These are phyloP conservation scores for Fagus sylvatica DNA, from an alignment of 306 rosid genomes.

Conservation along the genomic window DNA sequence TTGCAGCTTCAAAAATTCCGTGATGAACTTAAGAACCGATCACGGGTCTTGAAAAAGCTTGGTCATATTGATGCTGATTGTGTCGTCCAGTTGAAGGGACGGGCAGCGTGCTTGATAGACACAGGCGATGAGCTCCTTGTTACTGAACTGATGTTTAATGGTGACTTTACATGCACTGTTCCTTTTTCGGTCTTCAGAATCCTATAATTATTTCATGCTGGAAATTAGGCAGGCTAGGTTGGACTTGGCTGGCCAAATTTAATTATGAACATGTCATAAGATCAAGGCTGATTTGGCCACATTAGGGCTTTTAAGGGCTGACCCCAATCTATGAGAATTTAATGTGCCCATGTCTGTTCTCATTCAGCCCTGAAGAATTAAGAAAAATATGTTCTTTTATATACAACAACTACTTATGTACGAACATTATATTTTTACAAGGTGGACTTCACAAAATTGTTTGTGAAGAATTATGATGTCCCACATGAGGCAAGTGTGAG, in stretches of 20 bases:
- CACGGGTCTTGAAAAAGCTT: conserved; percentile 91
- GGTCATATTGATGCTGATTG: conserved; percentile 93
- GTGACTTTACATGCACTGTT: conserved; percentile 39
- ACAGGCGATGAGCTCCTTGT: conserved; percentile 98
- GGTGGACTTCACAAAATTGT: neutral
- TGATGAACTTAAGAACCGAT: conserved; percentile 86
- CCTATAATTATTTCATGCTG: conserved; percentile 7
- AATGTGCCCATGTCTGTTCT: neutral
- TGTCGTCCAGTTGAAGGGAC: conserved; percentile 95
- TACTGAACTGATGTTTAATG: conserved; percentile 97
- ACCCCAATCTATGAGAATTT: neutral
- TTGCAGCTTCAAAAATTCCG: conserved; percentile 92
- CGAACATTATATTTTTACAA: neutral
- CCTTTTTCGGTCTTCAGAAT: neutral
- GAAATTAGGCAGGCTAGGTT: neutral
- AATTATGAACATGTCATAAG: neutral
- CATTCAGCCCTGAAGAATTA: neutral
- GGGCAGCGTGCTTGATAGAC: conserved; percentile 98
- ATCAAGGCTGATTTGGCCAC: neutral
- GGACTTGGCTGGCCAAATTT: conserved; percentile 6
- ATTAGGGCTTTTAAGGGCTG: neutral
- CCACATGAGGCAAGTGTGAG: neutral
- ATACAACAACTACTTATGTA: neutral
- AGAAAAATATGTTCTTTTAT: neutral
- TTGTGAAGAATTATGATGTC: neutral